Conservation (phyloP, 2,329 filamentous ascomycete species). For the Aspergillus tamarii region DNA sequence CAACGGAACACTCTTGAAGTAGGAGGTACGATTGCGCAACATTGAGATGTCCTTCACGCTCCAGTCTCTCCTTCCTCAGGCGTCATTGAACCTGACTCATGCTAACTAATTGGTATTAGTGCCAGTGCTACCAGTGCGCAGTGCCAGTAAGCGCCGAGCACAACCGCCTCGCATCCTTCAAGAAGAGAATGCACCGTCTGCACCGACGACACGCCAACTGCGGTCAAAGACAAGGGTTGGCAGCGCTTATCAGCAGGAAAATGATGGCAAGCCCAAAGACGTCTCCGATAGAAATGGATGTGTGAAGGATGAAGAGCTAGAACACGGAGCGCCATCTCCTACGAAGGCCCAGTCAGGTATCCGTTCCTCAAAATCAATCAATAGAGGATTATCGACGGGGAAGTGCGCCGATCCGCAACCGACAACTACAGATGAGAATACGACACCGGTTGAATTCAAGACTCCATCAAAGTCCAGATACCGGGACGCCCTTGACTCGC, state of each 20-base stretch:
- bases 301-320: conserved; percentile 52
- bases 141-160: conserved; percentile 52
- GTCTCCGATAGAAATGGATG: conserved; percentile 41
- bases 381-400: conserved; percentile 31
- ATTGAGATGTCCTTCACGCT: conserved; percentile 16
- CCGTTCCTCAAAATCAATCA: conserved; percentile 42
- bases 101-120: conserved; percentile 20
- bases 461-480: conserved; percentile 58
- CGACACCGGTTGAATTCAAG: conserved; percentile 46
- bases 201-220: conserved; percentile 34
- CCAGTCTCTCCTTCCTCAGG: conserved; percentile 6
- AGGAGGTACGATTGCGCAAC: conserved; percentile 41
- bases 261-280: conserved; percentile 27
- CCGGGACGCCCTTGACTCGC: conserved; percentile 75
- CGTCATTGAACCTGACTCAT: neutral
- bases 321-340: conserved; percentile 49
- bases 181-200: conserved; percentile 32
- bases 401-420: neutral
- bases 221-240: conserved; percentile 40
- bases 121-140: conserved; percentile 37
- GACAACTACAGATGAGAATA: conserved; percentile 47
- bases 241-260: conserved; percentile 32
- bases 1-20: conserved; percentile 40
- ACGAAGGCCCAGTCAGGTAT: conserved; percentile 52
- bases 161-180: conserved; percentile 47